Evolutionary conservation across 2,329 filamentous ascomycete genomes (phyloP).

Genomic region (Aspergillus bombycis): DNA sequence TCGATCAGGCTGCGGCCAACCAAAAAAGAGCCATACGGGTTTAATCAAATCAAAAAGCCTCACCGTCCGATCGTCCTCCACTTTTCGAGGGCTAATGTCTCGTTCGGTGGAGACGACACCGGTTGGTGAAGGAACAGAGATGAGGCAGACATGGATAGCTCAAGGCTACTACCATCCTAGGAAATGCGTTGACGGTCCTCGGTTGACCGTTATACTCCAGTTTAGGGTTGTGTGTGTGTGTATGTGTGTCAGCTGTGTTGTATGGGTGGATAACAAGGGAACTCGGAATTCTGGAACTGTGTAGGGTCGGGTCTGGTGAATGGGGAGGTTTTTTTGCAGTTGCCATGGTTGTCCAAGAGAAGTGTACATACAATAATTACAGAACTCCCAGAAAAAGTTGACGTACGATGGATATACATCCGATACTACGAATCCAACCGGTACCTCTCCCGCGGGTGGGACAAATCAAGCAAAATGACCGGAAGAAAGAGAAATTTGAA

Average conservation of each 20-base stretch:
- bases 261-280: not conserved
- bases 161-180: not conserved
- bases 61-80: slow-evolving; percentile 16
- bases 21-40: slow-evolving; percentile 8
- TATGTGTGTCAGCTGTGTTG: not conserved
- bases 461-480: not conserved
- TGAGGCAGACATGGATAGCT: not conserved
- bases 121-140: slow-evolving; percentile 1
- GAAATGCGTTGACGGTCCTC: not conserved
- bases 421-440: not conserved
- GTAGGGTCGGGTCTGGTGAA: not conserved
- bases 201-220: not conserved
- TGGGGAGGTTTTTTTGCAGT: not conserved
- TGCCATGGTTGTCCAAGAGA: not conserved
- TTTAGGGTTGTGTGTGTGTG: not conserved
- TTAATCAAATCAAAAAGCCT: slow-evolving; percentile 16
- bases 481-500: not conserved
- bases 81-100: slow-evolving; percentile 10
- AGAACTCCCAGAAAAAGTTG: not conserved
- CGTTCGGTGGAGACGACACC: not conserved
- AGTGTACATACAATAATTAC: not conserved
- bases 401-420: not conserved
- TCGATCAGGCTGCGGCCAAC: not conserved
- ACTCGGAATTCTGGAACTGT: not conserved
- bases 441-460: not conserved